Conservation (phyloP, 495 filamentous ascomycete species). For the Penicillium daleae region DNA sequence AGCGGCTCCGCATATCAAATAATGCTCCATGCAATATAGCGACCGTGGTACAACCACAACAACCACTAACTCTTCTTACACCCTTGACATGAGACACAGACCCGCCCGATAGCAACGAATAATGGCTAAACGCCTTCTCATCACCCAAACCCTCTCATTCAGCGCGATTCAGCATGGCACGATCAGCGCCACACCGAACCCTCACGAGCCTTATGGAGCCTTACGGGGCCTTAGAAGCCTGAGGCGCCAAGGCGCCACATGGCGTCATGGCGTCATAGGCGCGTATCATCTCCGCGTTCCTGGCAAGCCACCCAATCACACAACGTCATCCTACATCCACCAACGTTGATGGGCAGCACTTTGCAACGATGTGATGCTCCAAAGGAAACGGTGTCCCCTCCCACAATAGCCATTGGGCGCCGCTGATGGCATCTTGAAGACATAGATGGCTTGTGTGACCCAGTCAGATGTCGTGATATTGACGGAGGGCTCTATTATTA, state of each 20-base stretch:
- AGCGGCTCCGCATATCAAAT: no score
- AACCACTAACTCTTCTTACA: no score
- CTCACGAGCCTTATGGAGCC: background rate
- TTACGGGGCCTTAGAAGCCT: background rate
- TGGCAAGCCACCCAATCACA: slow-evolving; percentile 10
- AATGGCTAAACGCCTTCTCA: background rate
- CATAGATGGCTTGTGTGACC: background rate
- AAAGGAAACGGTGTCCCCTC: background rate
- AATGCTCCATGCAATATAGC: no score
- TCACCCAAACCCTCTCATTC: background rate
- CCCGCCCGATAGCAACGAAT: background rate
- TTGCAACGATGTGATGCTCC: background rate
- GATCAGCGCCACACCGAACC: slow-evolving; percentile 12
- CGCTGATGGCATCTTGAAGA: slow-evolving; percentile 6
- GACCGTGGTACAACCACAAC: no score
- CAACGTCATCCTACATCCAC: slow-evolving; percentile 6
- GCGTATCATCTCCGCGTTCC: slow-evolving; percentile 12
- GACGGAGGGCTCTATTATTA: background rate
- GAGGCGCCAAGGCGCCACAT: slow-evolving; percentile 15
- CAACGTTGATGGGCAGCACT: slow-evolving; percentile 4
- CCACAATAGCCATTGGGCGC: background rate
- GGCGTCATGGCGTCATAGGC: slow-evolving; percentile 23
- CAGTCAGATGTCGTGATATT: background rate
- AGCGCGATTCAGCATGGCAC: background rate
- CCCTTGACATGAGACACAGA: background rate